Conservation (phyloP, 2,329 filamentous ascomycete species). For the Sclerotinia glacialis region DNA sequence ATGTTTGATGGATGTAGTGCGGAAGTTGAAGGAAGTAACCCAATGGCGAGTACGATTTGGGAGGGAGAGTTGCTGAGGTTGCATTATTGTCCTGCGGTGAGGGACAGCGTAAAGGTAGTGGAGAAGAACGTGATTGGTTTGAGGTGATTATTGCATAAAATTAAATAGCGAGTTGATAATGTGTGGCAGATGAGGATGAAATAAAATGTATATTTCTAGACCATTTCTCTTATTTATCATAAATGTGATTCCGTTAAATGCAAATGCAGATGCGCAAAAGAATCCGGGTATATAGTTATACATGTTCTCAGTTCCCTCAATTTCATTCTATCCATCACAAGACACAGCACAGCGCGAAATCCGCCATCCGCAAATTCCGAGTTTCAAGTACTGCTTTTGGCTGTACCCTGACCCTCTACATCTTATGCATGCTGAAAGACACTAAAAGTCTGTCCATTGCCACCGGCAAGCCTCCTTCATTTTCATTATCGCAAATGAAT, state of each 20-base stretch:
- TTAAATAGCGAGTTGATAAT: neutral
- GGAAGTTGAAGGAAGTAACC: slow-evolving; percentile 82
- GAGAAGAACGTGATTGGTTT: slow-evolving; percentile 55
- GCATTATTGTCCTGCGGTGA: slow-evolving; percentile 84
- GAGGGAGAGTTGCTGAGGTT: slow-evolving; percentile 82
- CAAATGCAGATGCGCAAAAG: neutral
- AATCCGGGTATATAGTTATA: neutral
- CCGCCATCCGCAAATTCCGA: neutral
- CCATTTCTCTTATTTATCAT: neutral
- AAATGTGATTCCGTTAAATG: neutral
- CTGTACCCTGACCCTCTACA: too few relatives aligned
- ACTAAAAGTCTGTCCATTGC: neutral
- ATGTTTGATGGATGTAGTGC: slow-evolving; percentile 71
- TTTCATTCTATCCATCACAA: neutral
- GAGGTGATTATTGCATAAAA: slow-evolving; percentile 26
- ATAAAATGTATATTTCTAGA: slow-evolving; percentile 11
- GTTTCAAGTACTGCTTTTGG: too few relatives aligned
- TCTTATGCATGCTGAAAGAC: neutral
- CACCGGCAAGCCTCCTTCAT: neutral
- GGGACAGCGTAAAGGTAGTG: slow-evolving; percentile 67
- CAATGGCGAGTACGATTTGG: slow-evolving; percentile 88
- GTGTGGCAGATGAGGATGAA: neutral
- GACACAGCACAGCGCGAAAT: neutral
- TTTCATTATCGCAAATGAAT: neutral
- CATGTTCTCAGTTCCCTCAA: neutral